A percentile compares a stretch with the other conserved stretches of the same genome.
Evolutionary conservation across 2,329 filamentous ascomycete species (phyloP).

Genomic region (Penicillium sp.): DNA sequence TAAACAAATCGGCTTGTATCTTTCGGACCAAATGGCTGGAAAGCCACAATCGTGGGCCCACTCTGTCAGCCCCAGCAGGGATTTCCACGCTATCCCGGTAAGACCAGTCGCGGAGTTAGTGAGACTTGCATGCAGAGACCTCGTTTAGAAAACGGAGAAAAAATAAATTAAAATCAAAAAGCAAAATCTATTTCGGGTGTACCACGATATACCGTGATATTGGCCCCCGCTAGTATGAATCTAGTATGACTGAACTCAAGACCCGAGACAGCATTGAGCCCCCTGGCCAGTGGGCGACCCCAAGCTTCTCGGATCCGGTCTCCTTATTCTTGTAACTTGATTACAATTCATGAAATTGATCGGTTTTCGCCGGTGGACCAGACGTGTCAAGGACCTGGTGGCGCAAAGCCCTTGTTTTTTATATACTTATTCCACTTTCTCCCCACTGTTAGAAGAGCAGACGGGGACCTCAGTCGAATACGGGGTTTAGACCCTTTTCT

Average conservation of each 20-base stretch:
- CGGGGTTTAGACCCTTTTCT: background rate
- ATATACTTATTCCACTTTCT: conserved; percentile 2
- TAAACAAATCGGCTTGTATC: background rate
- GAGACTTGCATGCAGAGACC: background rate
- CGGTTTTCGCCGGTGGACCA: conserved; percentile 1
- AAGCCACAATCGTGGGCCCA: background rate
- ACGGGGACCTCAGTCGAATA: background rate
- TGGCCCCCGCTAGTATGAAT: background rate
- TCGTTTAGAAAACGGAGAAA: background rate
- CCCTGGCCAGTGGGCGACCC: background rate
- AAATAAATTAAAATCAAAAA: background rate
- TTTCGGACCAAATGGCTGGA: background rate
- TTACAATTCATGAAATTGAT: background rate
- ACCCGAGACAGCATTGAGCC: background rate
- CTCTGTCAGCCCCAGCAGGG: background rate
- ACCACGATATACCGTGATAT: background rate
- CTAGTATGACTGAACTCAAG: background rate
- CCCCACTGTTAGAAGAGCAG: background rate
- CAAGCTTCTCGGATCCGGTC: background rate
- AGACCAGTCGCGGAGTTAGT: background rate
- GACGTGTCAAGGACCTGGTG: background rate
- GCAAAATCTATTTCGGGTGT: background rate
- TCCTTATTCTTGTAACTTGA: background rate
- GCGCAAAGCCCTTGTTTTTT: background rate
- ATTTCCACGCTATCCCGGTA: background rate